phyloP scores from a whole-genome alignment of 2,329 filamentous ascomycete species.

The Graphilbum ipis-grandicollis region DNA sequence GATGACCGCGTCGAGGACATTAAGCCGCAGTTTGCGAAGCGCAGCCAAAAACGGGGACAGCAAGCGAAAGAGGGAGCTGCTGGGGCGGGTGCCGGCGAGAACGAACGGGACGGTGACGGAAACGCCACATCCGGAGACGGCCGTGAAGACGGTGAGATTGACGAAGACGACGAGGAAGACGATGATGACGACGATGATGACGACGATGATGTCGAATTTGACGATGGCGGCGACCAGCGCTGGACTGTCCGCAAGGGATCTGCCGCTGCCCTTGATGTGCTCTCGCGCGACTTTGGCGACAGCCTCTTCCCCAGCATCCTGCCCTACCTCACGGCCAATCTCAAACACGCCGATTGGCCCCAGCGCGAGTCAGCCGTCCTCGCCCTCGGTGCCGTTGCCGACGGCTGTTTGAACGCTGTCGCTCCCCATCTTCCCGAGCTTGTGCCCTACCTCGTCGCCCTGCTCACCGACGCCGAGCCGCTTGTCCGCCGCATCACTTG shows the following conservation, averaged over 20 bases:
- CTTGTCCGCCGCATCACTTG: constrained; percentile 94
- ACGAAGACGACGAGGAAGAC: constrained; percentile 56
- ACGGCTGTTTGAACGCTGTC: constrained; percentile 82
- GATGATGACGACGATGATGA: constrained; percentile 79
- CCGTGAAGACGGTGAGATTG: constrained; percentile 76
- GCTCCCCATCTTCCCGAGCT: constrained; percentile 80
- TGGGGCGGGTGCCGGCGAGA: constrained; percentile 24
- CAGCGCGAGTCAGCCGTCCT: constrained; percentile 88
- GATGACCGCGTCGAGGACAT: constrained; percentile 86
- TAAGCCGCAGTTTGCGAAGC: constrained; percentile 78
- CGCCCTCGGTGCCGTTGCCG: constrained; percentile 83
- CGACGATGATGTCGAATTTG: constrained; percentile 56
- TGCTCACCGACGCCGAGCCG: constrained; percentile 71
- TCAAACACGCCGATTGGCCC: constrained; percentile 79
- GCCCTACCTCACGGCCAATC: constrained; percentile 78
- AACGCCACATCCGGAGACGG: constrained; percentile 38
- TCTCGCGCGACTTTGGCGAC: constrained; percentile 76
- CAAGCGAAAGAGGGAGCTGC: too few species aligned
- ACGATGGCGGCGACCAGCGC: constrained; percentile 69
- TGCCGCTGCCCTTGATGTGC: constrained; percentile 83
- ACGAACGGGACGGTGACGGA: constrained; percentile 14
- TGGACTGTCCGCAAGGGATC: constrained; percentile 98
- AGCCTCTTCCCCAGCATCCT: constrained; percentile 83
- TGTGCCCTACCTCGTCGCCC: constrained; percentile 73
- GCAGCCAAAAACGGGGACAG: constrained; percentile 32